phyloP scores from a whole-genome alignment of 176 grass and related monocot species.

The Musa beccarii region DNA sequence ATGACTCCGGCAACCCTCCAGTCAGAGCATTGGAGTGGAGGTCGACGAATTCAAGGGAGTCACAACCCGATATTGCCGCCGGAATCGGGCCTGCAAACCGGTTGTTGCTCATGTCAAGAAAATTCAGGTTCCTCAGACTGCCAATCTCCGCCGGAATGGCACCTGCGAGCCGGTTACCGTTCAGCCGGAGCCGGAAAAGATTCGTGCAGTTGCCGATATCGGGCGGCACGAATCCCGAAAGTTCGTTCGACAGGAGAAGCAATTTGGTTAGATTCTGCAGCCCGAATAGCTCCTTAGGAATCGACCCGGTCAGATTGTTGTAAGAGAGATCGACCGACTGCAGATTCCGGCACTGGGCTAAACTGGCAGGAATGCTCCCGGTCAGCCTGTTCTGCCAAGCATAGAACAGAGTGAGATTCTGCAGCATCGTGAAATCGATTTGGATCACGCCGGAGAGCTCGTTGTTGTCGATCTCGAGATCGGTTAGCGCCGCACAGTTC shows the following conservation, averaged over 20 bases:
- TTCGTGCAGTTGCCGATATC: constrained; percentile 87
- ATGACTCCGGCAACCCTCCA: constrained; percentile 41
- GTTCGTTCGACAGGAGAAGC: constrained; percentile 71
- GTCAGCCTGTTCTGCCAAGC: constrained; percentile 94
- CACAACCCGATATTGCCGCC: constrained; percentile 44
- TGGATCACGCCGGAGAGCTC: constrained; percentile 50
- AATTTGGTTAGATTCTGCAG: constrained; percentile 91
- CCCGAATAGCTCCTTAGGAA: constrained; percentile 58
- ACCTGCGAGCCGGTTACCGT: constrained; percentile 54
- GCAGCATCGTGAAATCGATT: constrained; percentile 55
- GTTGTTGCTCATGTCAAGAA: constrained; percentile 74
- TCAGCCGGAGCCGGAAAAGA: constrained; percentile 74
- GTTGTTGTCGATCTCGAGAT: constrained; percentile 94
- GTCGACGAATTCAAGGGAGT: constrained; percentile 79
- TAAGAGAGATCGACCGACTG: constrained; percentile 90
- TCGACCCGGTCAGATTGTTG: constrained; percentile 72
- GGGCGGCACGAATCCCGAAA: constrained; percentile 56
- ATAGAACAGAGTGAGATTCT: constrained; percentile 88
- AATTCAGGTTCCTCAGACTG: constrained; percentile 76
- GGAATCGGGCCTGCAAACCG: constrained; percentile 51
- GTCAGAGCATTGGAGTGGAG: constrained; percentile 71
- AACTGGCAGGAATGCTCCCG: constrained; percentile 47
- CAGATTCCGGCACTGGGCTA: constrained; percentile 52
- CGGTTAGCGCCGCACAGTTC: constrained; percentile 59
- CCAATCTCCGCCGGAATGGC: constrained; percentile 57